A percentile compares a stretch with the other conserved stretches of the same genome.
These are phyloP conservation scores for Aspergillus costaricaensis DNA, from an alignment of 2,329 filamentous ascomycete genomes.

Conservation along the genomic window DNA sequence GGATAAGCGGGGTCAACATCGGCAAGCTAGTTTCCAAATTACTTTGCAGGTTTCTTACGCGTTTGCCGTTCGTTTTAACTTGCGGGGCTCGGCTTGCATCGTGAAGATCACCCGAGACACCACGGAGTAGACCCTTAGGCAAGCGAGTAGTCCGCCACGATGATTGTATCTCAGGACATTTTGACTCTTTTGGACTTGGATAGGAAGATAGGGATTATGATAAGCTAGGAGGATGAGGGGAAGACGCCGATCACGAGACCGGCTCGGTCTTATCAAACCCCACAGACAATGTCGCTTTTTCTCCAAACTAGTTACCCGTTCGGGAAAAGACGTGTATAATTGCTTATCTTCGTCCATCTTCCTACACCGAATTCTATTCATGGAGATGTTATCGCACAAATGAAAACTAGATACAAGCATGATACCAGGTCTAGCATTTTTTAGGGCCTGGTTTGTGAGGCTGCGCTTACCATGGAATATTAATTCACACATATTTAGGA, in stretches of 20 bases:
- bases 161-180: neutral
- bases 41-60: constrained; percentile 9
- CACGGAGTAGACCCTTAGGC: neutral
- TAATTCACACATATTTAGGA: no score
- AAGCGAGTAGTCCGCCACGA: neutral
- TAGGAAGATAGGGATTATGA: neutral
- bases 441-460: no score
- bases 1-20: neutral
- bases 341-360: neutral
- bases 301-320: neutral
- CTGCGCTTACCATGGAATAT: no score
- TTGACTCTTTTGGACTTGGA: neutral
- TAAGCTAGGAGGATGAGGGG: neutral
- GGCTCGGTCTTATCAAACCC: neutral
- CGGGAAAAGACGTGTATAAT: neutral
- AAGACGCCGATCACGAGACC: neutral
- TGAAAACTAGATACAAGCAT: no score
- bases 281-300: neutral
- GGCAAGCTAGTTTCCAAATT: neutral
- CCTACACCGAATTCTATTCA: no score
- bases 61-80: constrained; percentile 11
- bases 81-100: constrained; percentile 10
- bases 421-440: no score
- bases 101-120: neutral
- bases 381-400: no score